These are phyloP conservation scores for Lepidium campestre DNA, from an alignment of 441 rosid species.

Conservation along the genomic window DNA sequence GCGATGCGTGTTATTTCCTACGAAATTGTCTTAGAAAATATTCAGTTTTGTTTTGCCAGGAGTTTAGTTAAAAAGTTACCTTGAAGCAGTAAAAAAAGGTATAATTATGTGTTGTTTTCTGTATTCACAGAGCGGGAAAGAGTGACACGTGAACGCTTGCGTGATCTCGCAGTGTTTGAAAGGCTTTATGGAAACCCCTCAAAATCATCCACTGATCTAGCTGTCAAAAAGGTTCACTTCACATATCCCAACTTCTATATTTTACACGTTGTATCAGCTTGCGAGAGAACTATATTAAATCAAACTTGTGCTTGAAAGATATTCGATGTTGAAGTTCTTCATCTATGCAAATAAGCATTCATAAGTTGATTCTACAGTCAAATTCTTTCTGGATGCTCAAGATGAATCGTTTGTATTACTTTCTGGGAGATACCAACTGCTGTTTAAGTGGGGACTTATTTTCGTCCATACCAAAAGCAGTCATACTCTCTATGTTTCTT, in stretches of 20 bases:
- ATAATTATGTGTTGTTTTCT: background rate
- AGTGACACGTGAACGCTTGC: slow-evolving; percentile 61
- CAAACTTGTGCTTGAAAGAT: background rate
- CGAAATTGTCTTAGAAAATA: background rate
- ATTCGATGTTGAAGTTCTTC: background rate
- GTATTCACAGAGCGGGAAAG: slow-evolving; percentile 56
- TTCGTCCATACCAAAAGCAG: background rate
- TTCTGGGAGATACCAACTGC: background rate
- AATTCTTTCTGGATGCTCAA: background rate
- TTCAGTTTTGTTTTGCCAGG: background rate
- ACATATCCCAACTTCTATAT: background rate
- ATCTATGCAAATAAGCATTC: background rate
- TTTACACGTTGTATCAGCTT: background rate
- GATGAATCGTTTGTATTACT: background rate
- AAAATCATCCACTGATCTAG: slow-evolving; percentile 62
- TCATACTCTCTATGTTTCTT: slow-evolving; percentile 14
- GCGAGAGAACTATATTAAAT: background rate
- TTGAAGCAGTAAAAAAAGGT: background rate
- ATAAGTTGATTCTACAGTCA: background rate
- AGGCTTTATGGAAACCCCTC: slow-evolving; percentile 71
- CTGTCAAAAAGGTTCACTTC: slow-evolving; percentile 72
- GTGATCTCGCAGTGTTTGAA: slow-evolving; percentile 75
- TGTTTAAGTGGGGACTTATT: background rate
- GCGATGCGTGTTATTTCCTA: background rate
- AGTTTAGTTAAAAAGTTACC: background rate